A percentile compares a stretch with the other conserved stretches of the same genome.
phyloP scores from a whole-genome alignment of 179 eudicot species.

The Spinacia oleracea region DNA sequence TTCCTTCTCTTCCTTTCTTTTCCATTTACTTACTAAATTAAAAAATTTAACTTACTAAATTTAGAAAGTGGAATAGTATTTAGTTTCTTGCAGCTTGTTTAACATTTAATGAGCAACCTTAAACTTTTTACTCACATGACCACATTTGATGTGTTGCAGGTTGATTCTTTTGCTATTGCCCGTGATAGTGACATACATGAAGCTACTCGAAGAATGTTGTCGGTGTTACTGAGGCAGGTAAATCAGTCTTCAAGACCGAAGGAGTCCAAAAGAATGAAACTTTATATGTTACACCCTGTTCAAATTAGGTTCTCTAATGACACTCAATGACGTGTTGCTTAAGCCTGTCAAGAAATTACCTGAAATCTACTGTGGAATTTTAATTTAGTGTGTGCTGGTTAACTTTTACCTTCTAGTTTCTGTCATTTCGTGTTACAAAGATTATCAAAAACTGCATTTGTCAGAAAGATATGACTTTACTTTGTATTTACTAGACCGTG shows the following conservation, averaged over 20 bases:
- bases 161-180: conserved; percentile 94
- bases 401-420: neutral
- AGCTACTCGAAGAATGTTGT: conserved; percentile 87
- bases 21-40: too few species aligned
- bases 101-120: neutral
- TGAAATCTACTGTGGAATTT: neutral
- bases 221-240: conserved; percentile 93
- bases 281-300: neutral
- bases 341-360: neutral
- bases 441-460: neutral
- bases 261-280: neutral
- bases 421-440: neutral
- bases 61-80: neutral
- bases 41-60: neutral
- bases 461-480: neutral
- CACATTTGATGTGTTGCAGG: conserved; percentile 42
- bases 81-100: neutral
- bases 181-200: conserved; percentile 98
- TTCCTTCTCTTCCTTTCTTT: too few species aligned
- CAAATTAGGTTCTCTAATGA: neutral
- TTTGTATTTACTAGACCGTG: neutral
- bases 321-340: neutral
- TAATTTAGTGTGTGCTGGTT: neutral
- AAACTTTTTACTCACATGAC: neutral
- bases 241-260: neutral